Conservation (phyloP, 768 basidiomycete species). For the Hypsizygus marmoreus region DNA sequence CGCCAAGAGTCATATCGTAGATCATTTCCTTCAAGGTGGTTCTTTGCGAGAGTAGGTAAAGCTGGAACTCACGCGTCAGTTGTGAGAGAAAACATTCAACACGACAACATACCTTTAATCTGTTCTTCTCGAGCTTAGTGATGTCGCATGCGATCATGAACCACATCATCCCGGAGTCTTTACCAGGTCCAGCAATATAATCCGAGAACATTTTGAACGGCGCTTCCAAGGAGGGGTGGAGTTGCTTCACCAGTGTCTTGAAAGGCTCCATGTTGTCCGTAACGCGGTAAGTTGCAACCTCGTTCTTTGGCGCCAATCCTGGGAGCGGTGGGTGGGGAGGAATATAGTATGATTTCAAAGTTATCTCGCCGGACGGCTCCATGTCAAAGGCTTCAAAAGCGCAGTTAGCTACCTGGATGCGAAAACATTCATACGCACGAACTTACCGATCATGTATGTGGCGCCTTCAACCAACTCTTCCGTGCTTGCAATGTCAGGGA, state of each 20-base stretch:
- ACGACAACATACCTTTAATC: conserved; percentile 11
- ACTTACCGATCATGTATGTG: conserved; percentile 17
- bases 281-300: conserved; percentile 16
- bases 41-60: conserved; percentile 14
- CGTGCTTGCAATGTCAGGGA: conserved; percentile 13
- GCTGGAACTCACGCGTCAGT: conserved; percentile 1
- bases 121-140: conserved; percentile 10
- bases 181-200: conserved; percentile 11
- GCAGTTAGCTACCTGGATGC: conserved; percentile 1
- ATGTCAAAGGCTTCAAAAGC: conserved; percentile 14
- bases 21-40: conserved; percentile 17
- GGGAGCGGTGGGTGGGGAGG: conserved; percentile 14
- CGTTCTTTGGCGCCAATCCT: conserved; percentile 8
- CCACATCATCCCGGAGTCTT: conserved; percentile 12
- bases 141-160: conserved; percentile 16
- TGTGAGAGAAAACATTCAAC: background rate
- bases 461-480: conserved; percentile 14
- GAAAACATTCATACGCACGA: conserved; percentile 4
- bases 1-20: conserved; percentile 18
- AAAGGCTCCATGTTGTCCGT: conserved; percentile 15
- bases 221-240: conserved; percentile 11
- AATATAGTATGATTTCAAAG: conserved; percentile 17
- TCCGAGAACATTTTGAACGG: conserved; percentile 12
- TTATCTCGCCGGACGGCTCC: conserved; percentile 17
- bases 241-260: conserved; percentile 3